Evolutionary conservation across 805 yeast genomes (phyloP).

Genomic region (Cyberlindnera saturnus): DNA sequence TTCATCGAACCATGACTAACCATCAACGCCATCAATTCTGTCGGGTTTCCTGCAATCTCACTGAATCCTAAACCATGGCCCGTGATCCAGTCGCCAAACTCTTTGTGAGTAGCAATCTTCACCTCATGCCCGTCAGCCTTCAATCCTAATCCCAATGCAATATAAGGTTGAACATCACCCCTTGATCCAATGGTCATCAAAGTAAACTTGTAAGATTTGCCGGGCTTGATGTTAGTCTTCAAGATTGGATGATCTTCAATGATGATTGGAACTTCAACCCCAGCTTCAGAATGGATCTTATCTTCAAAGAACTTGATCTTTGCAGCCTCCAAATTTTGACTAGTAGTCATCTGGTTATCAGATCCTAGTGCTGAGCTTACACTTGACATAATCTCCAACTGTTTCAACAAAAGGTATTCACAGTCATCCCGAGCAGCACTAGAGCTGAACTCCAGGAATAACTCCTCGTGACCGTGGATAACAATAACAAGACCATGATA

Average conservation of each 20-base stretch:
- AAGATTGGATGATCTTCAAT: conserved; percentile 58
- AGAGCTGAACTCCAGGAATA: conserved; percentile 71
- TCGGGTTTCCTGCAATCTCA: conserved; percentile 87
- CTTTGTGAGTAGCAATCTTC: conserved; percentile 79
- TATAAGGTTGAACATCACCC: conserved; percentile 96
- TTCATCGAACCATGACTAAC: conserved; percentile 86
- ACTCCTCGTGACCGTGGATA: conserved; percentile 69
- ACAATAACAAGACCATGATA: conserved; percentile 68
- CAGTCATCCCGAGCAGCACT: conserved; percentile 67
- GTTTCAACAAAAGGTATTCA: conserved; percentile 44
- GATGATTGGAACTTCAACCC: conserved; percentile 62
- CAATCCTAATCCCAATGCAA: conserved; percentile 80
- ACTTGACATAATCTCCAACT: conserved; percentile 33
- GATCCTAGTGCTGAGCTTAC: conserved; percentile 3
- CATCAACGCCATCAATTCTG: conserved; percentile 87
- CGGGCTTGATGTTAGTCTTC: conserved; percentile 47
- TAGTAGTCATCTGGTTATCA: conserved; percentile 16
- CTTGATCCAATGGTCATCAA: conserved; percentile 88
- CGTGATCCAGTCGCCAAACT: conserved; percentile 72
- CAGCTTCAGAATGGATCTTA: conserved; percentile 50
- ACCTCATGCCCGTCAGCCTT: conserved; percentile 77
- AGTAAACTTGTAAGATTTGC: conserved; percentile 51
- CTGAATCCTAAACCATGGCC: conserved; percentile 61
- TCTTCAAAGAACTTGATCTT: conserved; percentile 64
- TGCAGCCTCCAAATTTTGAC: conserved; percentile 42